A percentile compares a stretch with the other conserved stretches of the same genome.
Evolutionary conservation across 2,329 filamentous ascomycete genomes (phyloP).

Genomic region (Nemania sp.): DNA sequence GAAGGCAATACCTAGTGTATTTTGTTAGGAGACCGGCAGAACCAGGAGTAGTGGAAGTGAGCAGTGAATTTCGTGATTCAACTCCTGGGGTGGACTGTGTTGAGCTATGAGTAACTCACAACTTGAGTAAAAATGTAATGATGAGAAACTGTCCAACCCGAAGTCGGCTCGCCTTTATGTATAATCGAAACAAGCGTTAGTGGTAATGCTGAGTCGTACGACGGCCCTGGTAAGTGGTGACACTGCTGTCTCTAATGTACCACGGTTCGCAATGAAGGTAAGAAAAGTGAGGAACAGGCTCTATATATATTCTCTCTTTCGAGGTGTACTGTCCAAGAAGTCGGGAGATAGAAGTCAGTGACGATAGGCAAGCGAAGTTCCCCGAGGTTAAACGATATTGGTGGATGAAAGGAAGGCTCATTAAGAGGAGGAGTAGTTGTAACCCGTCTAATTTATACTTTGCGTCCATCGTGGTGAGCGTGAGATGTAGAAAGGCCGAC

Average conservation of each 20-base stretch:
- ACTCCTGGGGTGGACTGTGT: no score
- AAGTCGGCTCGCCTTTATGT: background rate
- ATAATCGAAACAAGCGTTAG: background rate
- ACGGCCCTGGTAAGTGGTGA: background rate
- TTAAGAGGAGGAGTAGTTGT: constrained; percentile 17
- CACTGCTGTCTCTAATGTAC: background rate
- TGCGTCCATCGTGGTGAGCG: constrained; percentile 8
- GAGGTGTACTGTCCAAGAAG: background rate
- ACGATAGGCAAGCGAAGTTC: background rate
- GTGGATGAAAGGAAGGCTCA: constrained; percentile 1
- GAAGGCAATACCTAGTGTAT: background rate
- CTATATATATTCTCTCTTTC: constrained; percentile 9
- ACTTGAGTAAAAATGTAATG: background rate
- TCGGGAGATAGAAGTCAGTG: background rate
- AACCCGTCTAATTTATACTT: constrained; percentile 36
- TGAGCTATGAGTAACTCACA: background rate
- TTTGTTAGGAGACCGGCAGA: background rate
- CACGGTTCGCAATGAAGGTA: background rate
- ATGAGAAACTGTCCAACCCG: background rate
- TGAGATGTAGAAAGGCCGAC: constrained; percentile 8
- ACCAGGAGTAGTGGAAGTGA: background rate
- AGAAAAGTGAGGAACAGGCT: background rate
- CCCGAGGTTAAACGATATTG: constrained; percentile 1
- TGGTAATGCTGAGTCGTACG: background rate
- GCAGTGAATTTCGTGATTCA: background rate